Evolutionary conservation across 2,329 filamentous ascomycete genomes (phyloP).

Genomic region (Xylaria sp.): DNA sequence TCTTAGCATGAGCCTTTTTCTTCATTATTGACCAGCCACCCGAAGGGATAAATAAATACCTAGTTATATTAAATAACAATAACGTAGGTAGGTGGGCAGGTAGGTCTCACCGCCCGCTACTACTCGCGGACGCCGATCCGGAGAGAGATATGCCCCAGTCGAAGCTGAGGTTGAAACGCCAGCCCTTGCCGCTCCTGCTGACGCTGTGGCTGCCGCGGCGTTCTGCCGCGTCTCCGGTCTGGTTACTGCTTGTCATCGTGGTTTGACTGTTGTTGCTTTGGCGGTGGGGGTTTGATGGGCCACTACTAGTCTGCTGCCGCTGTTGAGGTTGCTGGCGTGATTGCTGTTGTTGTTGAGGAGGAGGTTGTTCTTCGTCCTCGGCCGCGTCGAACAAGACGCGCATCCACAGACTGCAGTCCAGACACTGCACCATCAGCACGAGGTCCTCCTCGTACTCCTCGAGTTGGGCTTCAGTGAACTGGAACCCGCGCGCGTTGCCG

Average conservation of each 20-base stretch:
- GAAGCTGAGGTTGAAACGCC: constrained; percentile 46
- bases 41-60: neutral
- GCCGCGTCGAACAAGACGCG: constrained; percentile 71
- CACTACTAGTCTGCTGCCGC: neutral
- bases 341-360: neutral
- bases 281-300: neutral
- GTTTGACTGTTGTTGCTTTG: neutral
- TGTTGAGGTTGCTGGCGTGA: constrained; percentile 2
- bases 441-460: constrained; percentile 68
- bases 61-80: neutral
- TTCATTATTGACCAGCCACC: neutral
- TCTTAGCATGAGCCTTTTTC: neutral
- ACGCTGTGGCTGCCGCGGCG: constrained; percentile 25
- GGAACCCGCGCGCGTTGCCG: constrained; percentile 70
- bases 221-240: constrained; percentile 13
- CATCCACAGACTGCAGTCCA: constrained; percentile 74
- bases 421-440: constrained; percentile 72
- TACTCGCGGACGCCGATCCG: constrained; percentile 39
- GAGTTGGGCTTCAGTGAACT: constrained; percentile 68
- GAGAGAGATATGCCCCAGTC: constrained; percentile 47
- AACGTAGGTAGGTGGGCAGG: neutral
- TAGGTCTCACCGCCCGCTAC: neutral
- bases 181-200: constrained; percentile 40
- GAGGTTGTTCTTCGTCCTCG: constrained; percentile 27
- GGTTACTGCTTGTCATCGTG: constrained; percentile 40